phyloP scores from a whole-genome alignment of 2,329 filamentous ascomycete genomes.

The Didymosphaeria variabile region DNA sequence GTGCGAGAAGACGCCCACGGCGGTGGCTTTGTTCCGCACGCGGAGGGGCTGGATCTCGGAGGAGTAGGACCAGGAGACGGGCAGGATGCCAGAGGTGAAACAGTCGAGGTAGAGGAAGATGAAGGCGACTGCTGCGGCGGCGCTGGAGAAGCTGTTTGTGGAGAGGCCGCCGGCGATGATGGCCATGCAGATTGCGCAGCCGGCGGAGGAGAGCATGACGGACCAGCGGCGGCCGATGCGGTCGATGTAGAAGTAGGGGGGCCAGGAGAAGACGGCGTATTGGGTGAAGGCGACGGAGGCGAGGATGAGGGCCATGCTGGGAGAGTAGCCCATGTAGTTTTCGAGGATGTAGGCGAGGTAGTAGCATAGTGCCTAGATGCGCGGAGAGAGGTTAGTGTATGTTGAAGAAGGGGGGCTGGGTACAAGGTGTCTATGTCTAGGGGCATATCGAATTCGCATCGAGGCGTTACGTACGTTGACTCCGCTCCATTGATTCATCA shows the following conservation, averaged over 20 bases:
- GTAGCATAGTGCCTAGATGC: not conserved
- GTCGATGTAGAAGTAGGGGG: slow-evolving; percentile 5
- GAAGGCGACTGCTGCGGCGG: slow-evolving; percentile 3
- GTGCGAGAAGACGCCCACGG: slow-evolving; percentile 7
- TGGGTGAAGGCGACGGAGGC: slow-evolving; percentile 9
- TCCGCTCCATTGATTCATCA: slow-evolving; percentile 7
- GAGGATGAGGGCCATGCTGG: slow-evolving; percentile 3
- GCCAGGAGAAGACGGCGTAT: slow-evolving; percentile 7
- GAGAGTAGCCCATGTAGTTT: slow-evolving; percentile 4
- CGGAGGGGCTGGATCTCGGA: slow-evolving; percentile 4
- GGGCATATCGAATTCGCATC: too few relatives aligned
- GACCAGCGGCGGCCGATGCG: slow-evolving; percentile 1
- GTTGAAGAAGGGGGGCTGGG: not conserved
- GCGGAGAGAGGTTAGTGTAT: not conserved
- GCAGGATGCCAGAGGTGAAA: slow-evolving; percentile 4
- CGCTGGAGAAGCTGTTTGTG: slow-evolving; percentile 7
- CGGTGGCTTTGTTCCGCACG: slow-evolving; percentile 2
- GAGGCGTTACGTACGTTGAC: not conserved
- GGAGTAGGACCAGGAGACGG: slow-evolving; percentile 4
- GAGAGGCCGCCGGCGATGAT: slow-evolving; percentile 1
- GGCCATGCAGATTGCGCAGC: slow-evolving; percentile 5
- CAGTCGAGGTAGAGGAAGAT: slow-evolving; percentile 9
- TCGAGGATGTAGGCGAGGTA: slow-evolving; percentile 5
- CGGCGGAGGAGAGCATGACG: slow-evolving; percentile 1
- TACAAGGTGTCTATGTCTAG: too few relatives aligned